phyloP scores from a whole-genome alignment of 225 moss, liverwort and hornwort genomes.

The Straminergon stramineum region DNA sequence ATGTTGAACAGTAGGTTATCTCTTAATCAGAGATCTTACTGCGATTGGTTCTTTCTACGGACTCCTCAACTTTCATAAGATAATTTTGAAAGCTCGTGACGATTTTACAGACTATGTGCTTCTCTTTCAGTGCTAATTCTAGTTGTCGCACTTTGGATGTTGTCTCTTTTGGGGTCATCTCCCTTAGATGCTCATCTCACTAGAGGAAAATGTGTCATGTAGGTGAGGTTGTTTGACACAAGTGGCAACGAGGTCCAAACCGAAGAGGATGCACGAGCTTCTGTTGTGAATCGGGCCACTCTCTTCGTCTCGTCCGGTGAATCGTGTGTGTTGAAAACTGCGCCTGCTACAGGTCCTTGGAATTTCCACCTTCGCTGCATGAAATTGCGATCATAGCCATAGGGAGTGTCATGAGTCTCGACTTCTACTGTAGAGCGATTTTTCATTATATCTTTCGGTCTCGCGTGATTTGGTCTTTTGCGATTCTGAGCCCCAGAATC shows the following conservation, averaged over 20 bases:
- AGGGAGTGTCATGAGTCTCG: not conserved
- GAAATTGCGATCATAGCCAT: not conserved
- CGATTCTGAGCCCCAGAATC: not conserved
- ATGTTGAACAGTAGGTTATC: not conserved
- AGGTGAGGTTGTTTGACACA: conserved; percentile 62
- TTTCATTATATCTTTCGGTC: not conserved
- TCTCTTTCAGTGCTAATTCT: not conserved
- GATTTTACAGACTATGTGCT: not conserved
- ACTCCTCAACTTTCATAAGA: not conserved
- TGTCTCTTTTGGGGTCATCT: not conserved
- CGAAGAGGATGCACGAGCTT: conserved; percentile 34
- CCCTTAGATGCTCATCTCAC: not conserved
- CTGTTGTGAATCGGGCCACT: conserved; percentile 31
- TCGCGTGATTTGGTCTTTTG: not conserved
- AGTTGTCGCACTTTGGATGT: not conserved
- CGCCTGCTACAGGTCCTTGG: conserved; percentile 23
- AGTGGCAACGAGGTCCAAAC: conserved; percentile 48
- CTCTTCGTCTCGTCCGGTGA: conserved; percentile 72
- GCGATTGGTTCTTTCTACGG: not conserved
- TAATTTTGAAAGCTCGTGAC: not conserved
- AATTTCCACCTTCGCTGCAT: not conserved
- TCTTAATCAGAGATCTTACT: not conserved
- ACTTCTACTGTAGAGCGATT: not conserved
- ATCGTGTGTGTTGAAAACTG: conserved; percentile 31
- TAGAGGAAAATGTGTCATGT: not conserved